phyloP scores from a whole-genome alignment of 2,329 filamentous ascomycete genomes.

The Colletotrichum navitas region DNA sequence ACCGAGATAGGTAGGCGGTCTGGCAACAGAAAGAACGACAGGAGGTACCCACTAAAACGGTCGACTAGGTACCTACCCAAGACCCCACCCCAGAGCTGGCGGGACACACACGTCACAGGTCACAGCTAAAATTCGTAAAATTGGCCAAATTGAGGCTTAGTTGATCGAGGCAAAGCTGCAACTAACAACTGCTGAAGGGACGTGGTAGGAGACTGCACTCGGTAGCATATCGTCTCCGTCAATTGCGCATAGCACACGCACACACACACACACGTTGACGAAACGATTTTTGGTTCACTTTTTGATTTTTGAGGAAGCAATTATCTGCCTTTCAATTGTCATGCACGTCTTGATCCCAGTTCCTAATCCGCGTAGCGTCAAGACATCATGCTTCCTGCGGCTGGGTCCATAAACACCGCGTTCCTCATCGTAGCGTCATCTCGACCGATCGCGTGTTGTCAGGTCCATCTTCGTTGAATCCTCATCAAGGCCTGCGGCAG shows the following conservation, averaged over 20 bases:
- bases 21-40: background rate
- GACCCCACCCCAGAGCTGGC: slow-evolving; percentile 10
- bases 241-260: background rate
- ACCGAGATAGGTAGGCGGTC: slow-evolving; percentile 23
- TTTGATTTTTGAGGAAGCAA: slow-evolving; percentile 36
- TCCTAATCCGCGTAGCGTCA: slow-evolving; percentile 37
- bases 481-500: slow-evolving; percentile 27
- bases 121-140: background rate
- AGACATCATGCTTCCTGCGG: slow-evolving; percentile 37
- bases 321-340: slow-evolving; percentile 36
- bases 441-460: slow-evolving; percentile 35
- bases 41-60: background rate
- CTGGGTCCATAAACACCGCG: slow-evolving; percentile 35
- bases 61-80: background rate
- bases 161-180: background rate
- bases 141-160: background rate
- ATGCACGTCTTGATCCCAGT: slow-evolving; percentile 34
- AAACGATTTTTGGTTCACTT: slow-evolving; percentile 25
- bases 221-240: background rate
- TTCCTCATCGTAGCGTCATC: slow-evolving; percentile 41
- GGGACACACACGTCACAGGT: slow-evolving; percentile 23
- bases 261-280: background rate
- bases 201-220: background rate
- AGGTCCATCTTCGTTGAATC: slow-evolving; percentile 36
- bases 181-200: background rate